Base-by-base conservation (phyloP, 768 basidiomycete species). In the Naganishia antarctica region DNA sequence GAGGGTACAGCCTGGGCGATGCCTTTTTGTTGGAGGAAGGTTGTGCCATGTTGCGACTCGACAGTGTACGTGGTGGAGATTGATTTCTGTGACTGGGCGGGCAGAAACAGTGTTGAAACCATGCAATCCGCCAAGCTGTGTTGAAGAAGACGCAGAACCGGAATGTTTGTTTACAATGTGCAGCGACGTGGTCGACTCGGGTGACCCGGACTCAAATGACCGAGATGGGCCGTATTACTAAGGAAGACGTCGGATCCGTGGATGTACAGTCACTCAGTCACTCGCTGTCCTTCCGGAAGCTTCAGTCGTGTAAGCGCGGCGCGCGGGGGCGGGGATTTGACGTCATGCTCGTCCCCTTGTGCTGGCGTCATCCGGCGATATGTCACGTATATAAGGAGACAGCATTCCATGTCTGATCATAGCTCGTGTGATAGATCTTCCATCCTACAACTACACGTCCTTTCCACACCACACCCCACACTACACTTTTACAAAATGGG, bases 401-500 rank as follows among this genome's bases (percentile, higher is more conserved):
- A n/a, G n/a, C n/a, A n/a, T n/a, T n/a, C n/a, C n/a, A n/a, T n/a
- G n/a, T n/a, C n/a, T n/a, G n/a, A n/a, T n/a, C n/a, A n/a, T n/a
- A n/a, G n/a, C n/a, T n/a, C n/a, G n/a, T n/a, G n/a, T n/a, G n/a
- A n/a, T n/a, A n/a, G n/a, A n/a, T n/a, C n/a, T n/a, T n/a, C n/a
- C n/a, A n/a, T n/a, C n/a, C n/a, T n/a, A n/a, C n/a, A n/a, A n/a
- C n/a, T n/a, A n/a, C n/a, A n/a, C n/a, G 25, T 58, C 53, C 40
- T 40, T 58, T 34, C 12, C 32, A 51, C 15, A 62, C 32, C 23
- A 9, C 40, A 44, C n/a, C n/a, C n/a, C n/a, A 63, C 43, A 53
- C 34, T 4, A 16, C 28, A 47, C 49, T n/a, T n/a, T n/a, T 47
- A 63, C 34, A 53, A 37, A 37, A 63, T 63, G 62, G 41, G 40